Evolutionary conservation across 768 basidiomycete genomes (phyloP), one percentile per base, ranked within the genome.

Genomic region (Gloeophyllum trabeum): DNA sequence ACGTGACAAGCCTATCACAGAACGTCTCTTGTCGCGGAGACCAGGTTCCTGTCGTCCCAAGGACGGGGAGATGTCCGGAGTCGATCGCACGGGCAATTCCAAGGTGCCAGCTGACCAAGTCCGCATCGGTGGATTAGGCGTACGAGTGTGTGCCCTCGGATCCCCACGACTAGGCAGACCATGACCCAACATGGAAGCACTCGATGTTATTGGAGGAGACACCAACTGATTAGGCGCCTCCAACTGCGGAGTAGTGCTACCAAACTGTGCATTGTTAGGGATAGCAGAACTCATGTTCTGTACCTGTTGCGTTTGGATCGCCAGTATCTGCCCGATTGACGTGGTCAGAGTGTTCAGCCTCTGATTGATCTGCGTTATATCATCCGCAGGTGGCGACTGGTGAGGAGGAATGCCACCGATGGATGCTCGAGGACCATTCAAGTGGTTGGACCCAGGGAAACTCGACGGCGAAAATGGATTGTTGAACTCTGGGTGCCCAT

Each of bases 101-200:
- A 89, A 63, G 35, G 71, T 81, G 25, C 87, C 86, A 28, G 82
- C 76, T 43, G 88, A 88, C 87, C 87, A 91, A 18, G 85, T 87
- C 34, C 88, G 75, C 62, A 79, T 71, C 5, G 83, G 83, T 22
- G 78, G 70, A 46, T 78, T 81, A 24, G 83, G 75, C 14, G 73
- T 66, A 42, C 87, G 79, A 23, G 73, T 62, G 34, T 66, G 60
- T 25, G 74, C 58, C 41, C 85, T 68, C 32, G 80, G 50, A 52
- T 87, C 85, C 22, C 76, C 71, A 22, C 84, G 74, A 51, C 67
- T 73, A 22, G 82, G 74, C 30, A 82, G 50, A 25, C 76, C 75
- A 52, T 83, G 79, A 1, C 75, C 71, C 14, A 81, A 61, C 30
- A 72, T 49, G 18, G 59, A 48, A 34, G 66, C 56, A 28, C 54